Evolutionary conservation across 257 asterid genomes (phyloP).

Genomic region (Marsdenia floribunda): DNA sequence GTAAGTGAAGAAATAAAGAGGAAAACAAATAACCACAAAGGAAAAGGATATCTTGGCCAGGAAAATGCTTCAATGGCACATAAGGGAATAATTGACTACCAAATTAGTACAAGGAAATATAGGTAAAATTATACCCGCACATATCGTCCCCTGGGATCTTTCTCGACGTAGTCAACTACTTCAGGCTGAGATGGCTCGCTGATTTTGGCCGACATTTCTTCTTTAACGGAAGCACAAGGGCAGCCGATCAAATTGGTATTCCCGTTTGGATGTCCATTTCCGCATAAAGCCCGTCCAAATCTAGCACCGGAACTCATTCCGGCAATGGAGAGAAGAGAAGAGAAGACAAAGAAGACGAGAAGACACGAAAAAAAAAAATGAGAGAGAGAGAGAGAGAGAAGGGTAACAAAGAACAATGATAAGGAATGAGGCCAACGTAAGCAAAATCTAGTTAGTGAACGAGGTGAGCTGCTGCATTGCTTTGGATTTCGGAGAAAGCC

Average conservation of each 20-base stretch:
- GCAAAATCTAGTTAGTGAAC: slow-evolving; percentile 5
- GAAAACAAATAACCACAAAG: not conserved
- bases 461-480: not conserved
- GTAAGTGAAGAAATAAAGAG: not conserved
- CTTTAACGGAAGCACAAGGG: slow-evolving; percentile 17
- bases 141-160: slow-evolving; percentile 54
- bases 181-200: slow-evolving; percentile 19
- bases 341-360: slow-evolving; percentile 11
- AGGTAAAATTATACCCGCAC: slow-evolving; percentile 40
- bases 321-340: slow-evolving; percentile 12
- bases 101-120: not conserved
- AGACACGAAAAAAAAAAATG: slow-evolving; percentile 13
- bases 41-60: not conserved
- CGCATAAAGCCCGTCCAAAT: slow-evolving; percentile 24
- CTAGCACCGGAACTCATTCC: slow-evolving; percentile 41
- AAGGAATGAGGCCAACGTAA: slow-evolving; percentile 2
- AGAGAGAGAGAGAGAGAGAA: not conserved
- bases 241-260: slow-evolving; percentile 16
- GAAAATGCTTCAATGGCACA: not conserved
- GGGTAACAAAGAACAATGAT: not conserved
- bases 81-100: not conserved
- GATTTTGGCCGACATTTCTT: slow-evolving; percentile 16
- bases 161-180: slow-evolving; percentile 53
- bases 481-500: slow-evolving; percentile 26
- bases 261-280: slow-evolving; percentile 18